Evolutionary conservation across 768 basidiomycete species (phyloP).

Genomic region (Naganishia randhawae): DNA sequence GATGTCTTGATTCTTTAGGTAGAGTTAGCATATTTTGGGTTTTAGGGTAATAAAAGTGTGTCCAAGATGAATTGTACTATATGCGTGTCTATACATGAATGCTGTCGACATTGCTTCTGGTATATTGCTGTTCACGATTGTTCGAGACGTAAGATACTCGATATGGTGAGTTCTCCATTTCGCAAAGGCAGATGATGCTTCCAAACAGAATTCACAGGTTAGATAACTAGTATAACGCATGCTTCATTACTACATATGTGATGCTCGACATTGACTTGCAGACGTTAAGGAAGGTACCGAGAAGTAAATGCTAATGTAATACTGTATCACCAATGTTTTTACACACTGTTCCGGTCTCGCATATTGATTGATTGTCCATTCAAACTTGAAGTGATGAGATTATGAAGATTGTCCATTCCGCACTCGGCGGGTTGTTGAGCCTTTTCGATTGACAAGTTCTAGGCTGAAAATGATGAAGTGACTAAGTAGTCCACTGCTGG

Average conservation of each 20-base stretch:
- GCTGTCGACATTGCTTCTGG: not conserved
- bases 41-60: not conserved
- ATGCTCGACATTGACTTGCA: not conserved
- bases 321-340: not conserved
- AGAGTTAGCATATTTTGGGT: not conserved
- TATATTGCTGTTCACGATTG: too few relatives aligned
- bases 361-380: not conserved
- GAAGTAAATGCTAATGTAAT: not conserved
- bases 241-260: not conserved
- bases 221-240: not conserved
- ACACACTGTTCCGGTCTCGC: not conserved
- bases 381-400: not conserved
- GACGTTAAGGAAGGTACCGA: not conserved
- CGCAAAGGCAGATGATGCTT: too few relatives aligned
- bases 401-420: not conserved
- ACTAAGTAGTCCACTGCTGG: slow-evolving; percentile 12
- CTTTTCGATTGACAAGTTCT: too few relatives aligned
- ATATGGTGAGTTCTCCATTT: too few relatives aligned
- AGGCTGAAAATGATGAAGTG: not conserved
- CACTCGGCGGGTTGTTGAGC: not conserved
- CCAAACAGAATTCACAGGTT: too few relatives aligned
- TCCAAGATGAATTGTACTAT: not conserved
- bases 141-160: too few relatives aligned
- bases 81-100: not conserved
- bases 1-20: not conserved